Evolutionary conservation across 208 protist species (phyloP), one percentile per base, ranked within the genome.

Genomic region (Crithidia thermophila): DNA sequence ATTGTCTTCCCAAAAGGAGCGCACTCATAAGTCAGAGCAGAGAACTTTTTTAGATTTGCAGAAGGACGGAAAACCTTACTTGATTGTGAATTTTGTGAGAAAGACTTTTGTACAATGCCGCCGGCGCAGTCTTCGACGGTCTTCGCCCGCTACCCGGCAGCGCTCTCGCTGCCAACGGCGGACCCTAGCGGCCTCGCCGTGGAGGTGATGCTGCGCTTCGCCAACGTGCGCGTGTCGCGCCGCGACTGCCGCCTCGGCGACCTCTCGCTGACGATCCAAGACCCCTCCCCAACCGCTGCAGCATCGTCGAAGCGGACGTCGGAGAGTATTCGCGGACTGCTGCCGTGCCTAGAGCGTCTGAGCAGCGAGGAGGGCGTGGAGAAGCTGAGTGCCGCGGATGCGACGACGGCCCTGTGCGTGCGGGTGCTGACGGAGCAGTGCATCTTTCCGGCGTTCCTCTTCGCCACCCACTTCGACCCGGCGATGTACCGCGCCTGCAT

Each of bases 401-500:
- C 68, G 18, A 67, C 84, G 10, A 53, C 82, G 18, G 49, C 75
- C 1, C 50, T 67, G 11, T 91, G 84, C 49, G 74, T 90, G 2
- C 72, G 83, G 62, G 60, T 76, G 27, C 73, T 93, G 14, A 74
- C 79, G 25, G 31, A 30, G 28, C 72, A 83, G 53, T 81, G 77
- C 43, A 64, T 96, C 7, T 84, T 94, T 46, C 91, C 87, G 1
- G 91, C 88, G 39, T 91, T 95, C 65, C 57, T 86, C n/a, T 94
- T 94, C 47, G 47, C 85, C 31, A 75, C 62, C 9, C 79, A 90
- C 72, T 85, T 72, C 37, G 87, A 94, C 39, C 65, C 74, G 7
- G 46, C 33, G 8, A 36, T 91, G 21, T 95, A 84, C 49, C 43
- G 69, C 31, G 55, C 73, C 36, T 37, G 59, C 3, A 75, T 94